Evolutionary conservation across 495 filamentous ascomycete genomes (phyloP).

Genomic region (Aspergillus conjunctus): DNA sequence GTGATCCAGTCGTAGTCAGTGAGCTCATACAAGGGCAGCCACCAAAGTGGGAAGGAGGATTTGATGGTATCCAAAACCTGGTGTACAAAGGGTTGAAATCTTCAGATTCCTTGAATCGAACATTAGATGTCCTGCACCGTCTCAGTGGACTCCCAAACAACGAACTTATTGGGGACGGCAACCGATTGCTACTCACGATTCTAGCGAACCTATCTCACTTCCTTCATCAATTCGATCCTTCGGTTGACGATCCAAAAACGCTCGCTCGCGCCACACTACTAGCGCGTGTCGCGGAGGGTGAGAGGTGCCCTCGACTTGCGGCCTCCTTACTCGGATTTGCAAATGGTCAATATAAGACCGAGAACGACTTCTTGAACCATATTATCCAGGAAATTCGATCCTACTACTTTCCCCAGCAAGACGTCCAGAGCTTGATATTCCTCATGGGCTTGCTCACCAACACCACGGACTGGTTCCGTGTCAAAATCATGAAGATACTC

Average conservation of each 20-base stretch:
- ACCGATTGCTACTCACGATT: constrained; percentile 77
- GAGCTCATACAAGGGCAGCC: constrained; percentile 77
- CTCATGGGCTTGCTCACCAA: constrained; percentile 92
- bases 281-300: constrained; percentile 69
- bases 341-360: constrained; percentile 64
- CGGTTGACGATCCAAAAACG: constrained; percentile 54
- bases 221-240: constrained; percentile 74
- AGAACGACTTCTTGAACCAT: constrained; percentile 75
- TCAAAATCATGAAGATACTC: constrained; percentile 88
- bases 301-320: constrained; percentile 51
- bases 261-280: constrained; percentile 67
- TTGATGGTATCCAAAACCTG: constrained; percentile 82
- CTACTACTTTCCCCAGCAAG: constrained; percentile 79
- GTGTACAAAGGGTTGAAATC: constrained; percentile 92
- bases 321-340: constrained; percentile 69
- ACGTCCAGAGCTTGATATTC: constrained; percentile 83
- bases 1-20: constrained; percentile 64
- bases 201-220: constrained; percentile 91
- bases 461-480: constrained; percentile 80
- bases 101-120: constrained; percentile 73
- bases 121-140: constrained; percentile 74
- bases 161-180: constrained; percentile 77
- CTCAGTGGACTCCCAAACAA: constrained; percentile 79
- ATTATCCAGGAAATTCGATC: constrained; percentile 74
- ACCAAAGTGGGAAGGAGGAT: constrained; percentile 83